phyloP scores from a whole-genome alignment of 208 protist genomes.

The Acanthamoeba rhysodes region DNA sequence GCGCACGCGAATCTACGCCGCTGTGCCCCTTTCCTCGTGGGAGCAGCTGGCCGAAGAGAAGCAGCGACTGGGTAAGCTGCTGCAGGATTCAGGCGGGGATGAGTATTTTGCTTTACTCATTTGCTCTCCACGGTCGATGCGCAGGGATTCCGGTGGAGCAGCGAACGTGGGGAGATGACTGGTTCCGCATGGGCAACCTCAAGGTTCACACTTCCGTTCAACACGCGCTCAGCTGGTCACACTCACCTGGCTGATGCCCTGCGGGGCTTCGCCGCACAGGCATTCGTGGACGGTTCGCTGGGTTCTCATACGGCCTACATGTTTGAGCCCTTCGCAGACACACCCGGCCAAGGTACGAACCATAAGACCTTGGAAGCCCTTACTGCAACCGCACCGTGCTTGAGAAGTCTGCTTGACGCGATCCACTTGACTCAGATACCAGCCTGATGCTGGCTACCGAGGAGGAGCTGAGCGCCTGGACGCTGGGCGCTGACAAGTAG shows the following conservation, averaged over 20 bases:
- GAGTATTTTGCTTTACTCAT: background rate
- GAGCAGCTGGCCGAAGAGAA: slow-evolving; percentile 24
- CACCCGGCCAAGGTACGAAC: background rate
- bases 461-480: slow-evolving; percentile 46
- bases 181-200: slow-evolving; percentile 69
- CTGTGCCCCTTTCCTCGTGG: slow-evolving; percentile 49
- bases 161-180: slow-evolving; percentile 38
- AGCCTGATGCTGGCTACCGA: slow-evolving; percentile 10
- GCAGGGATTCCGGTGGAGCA: background rate
- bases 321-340: slow-evolving; percentile 57
- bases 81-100: background rate
- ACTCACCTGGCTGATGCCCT: background rate
- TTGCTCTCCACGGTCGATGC: background rate
- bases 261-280: background rate
- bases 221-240: too few species aligned
- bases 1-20: slow-evolving; percentile 30
- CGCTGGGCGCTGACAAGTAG: slow-evolving; percentile 8
- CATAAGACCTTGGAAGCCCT: background rate
- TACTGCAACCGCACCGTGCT: background rate
- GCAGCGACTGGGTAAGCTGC: background rate
- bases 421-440: background rate
- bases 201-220: slow-evolving; percentile 5
- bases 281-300: slow-evolving; percentile 72
- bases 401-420: background rate
- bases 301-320: slow-evolving; percentile 75